Base-by-base conservation (phyloP, 306 rosid genomes). In the Cicer arietinum region DNA sequence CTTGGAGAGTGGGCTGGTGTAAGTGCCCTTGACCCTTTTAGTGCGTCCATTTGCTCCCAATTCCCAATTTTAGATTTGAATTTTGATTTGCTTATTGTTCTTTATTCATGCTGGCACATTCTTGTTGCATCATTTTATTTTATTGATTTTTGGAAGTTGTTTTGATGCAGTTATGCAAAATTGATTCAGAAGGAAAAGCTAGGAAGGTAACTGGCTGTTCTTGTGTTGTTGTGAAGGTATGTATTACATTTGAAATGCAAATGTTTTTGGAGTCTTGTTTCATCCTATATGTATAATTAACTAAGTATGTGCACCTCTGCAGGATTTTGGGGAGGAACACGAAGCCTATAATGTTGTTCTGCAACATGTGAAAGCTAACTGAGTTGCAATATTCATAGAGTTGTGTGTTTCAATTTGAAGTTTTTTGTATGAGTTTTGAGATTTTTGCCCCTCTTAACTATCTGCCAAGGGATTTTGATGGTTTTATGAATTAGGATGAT, bases 1-100 rank as follows among this genome's bases (percentile, higher is more conserved):
- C 70, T 65, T 2, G 70, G 70, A 10, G 70, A 65, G 18, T 65
- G 70, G 70, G 70, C 70, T 65, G 70, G 70, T 65, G 70, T 65
- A 43, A 65, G 70, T 42, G 30, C 9, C 14, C 9, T 64, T 42
- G 4, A 62, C 1, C 35, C 35, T 7, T 22, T 62, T 13, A 62
- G 41, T 7, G 22, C 7, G 7, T 37, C 11, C 46, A 35, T 61
- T n/a, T 37, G 10, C 6, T 17, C 22, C 6, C 12, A 3, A n/a
- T 62, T 39, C 47, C 18, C 52, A 65, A 65, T 43, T 42, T 42
- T 42, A 10, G 13, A 64, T 16, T 10, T 10, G 9, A 64, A 16
- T 10, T 18, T 43, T 18, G 37, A 43, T 10, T 42, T 0, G 14
- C 43, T 9, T 63, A 7, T 39, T 62, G 47, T n/a, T 62, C 12